These are phyloP conservation scores for Trypanosoma lewisi DNA, from an alignment of 208 protist species.

Conservation along the genomic window DNA sequence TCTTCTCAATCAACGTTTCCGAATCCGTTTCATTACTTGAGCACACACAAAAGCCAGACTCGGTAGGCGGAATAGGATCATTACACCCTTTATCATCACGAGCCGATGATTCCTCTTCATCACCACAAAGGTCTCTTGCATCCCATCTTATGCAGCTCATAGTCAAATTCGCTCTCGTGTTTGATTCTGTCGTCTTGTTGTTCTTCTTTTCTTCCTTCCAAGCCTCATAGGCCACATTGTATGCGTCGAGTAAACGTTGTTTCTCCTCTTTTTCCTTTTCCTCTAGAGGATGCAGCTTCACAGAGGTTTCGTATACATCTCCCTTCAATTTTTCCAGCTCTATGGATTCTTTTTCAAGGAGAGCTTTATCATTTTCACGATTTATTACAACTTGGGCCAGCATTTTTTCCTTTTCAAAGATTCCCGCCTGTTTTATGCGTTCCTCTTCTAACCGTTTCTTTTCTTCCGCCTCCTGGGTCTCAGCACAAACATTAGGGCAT, in stretches of 20 bases:
- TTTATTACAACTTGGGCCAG: constrained; percentile 10
- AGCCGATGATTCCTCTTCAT: constrained; percentile 16
- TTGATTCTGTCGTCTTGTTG: not conserved
- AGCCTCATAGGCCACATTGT: constrained; percentile 26
- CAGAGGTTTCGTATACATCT: constrained; percentile 2
- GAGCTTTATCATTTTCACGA: constrained; percentile 24
- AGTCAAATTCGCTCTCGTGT: constrained; percentile 10
- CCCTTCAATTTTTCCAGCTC: constrained; percentile 16
- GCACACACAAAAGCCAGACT: constrained; percentile 68
- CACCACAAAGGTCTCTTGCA: constrained; percentile 38
- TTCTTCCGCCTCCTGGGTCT: constrained; percentile 29
- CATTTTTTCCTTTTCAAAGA: constrained; percentile 35
- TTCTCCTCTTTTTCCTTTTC: constrained; percentile 36
- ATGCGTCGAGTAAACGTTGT: constrained; percentile 17
- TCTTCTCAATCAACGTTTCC: constrained; percentile 12
- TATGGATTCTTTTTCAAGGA: constrained; percentile 25
- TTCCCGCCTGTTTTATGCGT: constrained; percentile 14
- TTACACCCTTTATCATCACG: constrained; percentile 40
- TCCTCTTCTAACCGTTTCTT: constrained; percentile 28
- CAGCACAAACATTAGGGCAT: constrained; percentile 73
- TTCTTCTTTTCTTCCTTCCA: constrained; percentile 18
- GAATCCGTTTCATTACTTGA: constrained; percentile 2
- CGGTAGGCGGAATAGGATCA: constrained; percentile 22
- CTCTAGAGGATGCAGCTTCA: constrained; percentile 21
- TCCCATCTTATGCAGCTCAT: constrained; percentile 40